Conservation (phyloP, 2,329 filamentous ascomycete genomes). For the Aspergillus puulaauensis region DNA sequence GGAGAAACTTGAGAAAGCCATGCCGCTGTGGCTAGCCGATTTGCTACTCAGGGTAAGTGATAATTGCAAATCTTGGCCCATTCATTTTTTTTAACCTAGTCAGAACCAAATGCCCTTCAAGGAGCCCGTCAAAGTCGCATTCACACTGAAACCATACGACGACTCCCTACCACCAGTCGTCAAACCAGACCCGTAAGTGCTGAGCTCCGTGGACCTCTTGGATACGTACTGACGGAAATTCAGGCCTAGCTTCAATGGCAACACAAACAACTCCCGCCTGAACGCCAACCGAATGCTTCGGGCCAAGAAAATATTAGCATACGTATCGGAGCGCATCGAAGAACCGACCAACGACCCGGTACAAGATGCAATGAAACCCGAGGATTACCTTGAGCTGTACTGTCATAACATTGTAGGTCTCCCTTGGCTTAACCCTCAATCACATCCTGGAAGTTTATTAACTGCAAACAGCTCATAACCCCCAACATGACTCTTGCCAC, state of each 20-base stretch:
- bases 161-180: slow-evolving; percentile 73
- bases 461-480: slow-evolving; percentile 50
- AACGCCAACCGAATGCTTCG: slow-evolving; percentile 97
- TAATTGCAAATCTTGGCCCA: neutral
- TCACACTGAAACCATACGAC: slow-evolving; percentile 80
- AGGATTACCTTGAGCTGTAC: slow-evolving; percentile 93
- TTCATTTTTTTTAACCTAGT: slow-evolving; percentile 10
- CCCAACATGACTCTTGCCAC: slow-evolving; percentile 91
- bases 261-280: slow-evolving; percentile 72
- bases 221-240: slow-evolving; percentile 1
- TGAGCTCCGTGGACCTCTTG: neutral
- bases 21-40: slow-evolving; percentile 90
- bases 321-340: slow-evolving; percentile 90
- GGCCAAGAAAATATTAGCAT: slow-evolving; percentile 89
- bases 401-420: slow-evolving; percentile 81
- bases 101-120: slow-evolving; percentile 79
- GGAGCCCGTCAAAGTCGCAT: slow-evolving; percentile 95
- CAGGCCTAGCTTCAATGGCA: slow-evolving; percentile 25
- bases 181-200: slow-evolving; percentile 63
- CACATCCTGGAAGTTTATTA: neutral
- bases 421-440: neutral
- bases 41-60: slow-evolving; percentile 66
- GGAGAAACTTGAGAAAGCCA: slow-evolving; percentile 80
- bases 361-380: slow-evolving; percentile 66
- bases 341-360: slow-evolving; percentile 59